Percentiles rank a stretch among this genome's conserved stretches.
Conservation (phyloP, 441 rosid genomes). For the Syzygium syzygioides region DNA sequence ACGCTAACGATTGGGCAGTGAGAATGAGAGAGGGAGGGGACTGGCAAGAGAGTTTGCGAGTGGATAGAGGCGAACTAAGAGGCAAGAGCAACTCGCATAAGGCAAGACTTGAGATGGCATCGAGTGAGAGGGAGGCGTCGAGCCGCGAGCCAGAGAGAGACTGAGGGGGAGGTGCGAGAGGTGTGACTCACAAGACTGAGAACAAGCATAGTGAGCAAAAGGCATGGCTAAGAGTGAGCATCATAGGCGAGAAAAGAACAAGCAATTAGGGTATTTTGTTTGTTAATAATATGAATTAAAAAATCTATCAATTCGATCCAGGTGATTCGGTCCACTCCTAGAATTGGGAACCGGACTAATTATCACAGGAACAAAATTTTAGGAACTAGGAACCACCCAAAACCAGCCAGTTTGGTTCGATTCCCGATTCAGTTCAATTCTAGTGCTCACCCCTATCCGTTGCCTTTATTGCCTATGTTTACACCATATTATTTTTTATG, state of each 20-base stretch:
- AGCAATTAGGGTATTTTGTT: too few relatives aligned
- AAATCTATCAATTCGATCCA: not conserved
- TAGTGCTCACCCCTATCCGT: too few relatives aligned
- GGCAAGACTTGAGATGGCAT: not conserved
- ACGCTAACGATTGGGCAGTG: not conserved
- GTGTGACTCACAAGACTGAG: too few relatives aligned
- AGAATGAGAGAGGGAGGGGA: not conserved
- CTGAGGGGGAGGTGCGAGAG: too few relatives aligned
- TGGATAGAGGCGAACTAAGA: not conserved
- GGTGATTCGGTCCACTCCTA: fast-evolving
- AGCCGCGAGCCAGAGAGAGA: not conserved
- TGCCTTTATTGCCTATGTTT: not conserved
- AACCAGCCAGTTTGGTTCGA: fast-evolving
- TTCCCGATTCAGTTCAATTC: too few relatives aligned
- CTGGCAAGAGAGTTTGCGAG: not conserved
- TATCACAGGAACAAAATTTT: too few relatives aligned
- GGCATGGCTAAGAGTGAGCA: too few relatives aligned
- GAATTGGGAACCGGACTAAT: fast-evolving
- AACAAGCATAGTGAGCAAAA: too few relatives aligned
- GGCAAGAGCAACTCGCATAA: not conserved
- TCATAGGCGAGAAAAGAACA: too few relatives aligned
- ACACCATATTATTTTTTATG: not conserved
- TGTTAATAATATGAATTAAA: not conserved
- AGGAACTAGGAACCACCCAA: not conserved
- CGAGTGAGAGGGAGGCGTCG: not conserved